These are phyloP conservation scores for Paraleonurus japonicus DNA, from an alignment of 257 asterid species.

Conservation along the genomic window DNA sequence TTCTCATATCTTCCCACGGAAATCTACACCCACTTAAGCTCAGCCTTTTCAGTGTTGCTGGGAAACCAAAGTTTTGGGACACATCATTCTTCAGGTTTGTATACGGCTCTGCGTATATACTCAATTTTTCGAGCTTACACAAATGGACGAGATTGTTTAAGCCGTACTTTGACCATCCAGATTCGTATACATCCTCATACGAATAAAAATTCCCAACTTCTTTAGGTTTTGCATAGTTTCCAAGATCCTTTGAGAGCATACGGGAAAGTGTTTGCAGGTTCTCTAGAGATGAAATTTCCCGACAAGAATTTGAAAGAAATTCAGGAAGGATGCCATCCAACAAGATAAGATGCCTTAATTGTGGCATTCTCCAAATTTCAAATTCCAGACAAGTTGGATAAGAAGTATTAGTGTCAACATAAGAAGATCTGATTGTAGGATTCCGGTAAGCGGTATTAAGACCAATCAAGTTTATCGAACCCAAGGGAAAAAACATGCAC, in stretches of 20 bases:
- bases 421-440: too few species aligned
- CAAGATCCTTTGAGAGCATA: not conserved
- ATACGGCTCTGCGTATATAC: not conserved
- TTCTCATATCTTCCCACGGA: constrained; percentile 9
- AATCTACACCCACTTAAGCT: constrained; percentile 15
- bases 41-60: constrained; percentile 6
- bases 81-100: not conserved
- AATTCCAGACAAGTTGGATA: not conserved
- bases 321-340: not conserved
- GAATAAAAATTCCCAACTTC: constrained; percentile 8
- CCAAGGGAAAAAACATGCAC: too few species aligned
- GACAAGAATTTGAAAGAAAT: not conserved
- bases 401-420: not conserved
- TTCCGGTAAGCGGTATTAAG: too few species aligned
- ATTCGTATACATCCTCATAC: not conserved
- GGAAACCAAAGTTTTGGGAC: constrained; percentile 1
- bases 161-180: not conserved
- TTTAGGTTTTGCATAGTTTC: not conserved
- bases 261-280: not conserved
- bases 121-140: not conserved
- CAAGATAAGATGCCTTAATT: constrained; percentile 21
- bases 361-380: constrained; percentile 22
- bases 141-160: constrained; percentile 3
- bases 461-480: too few species aligned
- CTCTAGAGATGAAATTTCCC: not conserved